Evolutionary conservation across 352 stramenopile species (phyloP).

Genomic region (Pythium utonaiense): DNA sequence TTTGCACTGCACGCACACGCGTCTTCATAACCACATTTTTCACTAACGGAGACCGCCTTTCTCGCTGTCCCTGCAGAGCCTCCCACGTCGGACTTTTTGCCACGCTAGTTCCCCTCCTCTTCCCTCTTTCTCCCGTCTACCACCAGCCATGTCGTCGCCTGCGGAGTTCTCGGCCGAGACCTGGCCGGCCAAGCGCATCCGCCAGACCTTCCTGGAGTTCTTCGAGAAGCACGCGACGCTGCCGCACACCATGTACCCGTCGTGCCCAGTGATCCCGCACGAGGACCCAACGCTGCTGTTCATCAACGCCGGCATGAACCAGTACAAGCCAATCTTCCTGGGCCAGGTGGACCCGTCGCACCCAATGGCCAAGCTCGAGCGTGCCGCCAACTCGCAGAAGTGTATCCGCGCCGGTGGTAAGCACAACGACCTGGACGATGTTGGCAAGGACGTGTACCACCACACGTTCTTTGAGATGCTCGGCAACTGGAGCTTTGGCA

Average conservation of each 20-base stretch:
- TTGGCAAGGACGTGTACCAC: conserved; percentile 98
- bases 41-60: too few species aligned
- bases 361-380: conserved; percentile 89
- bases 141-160: conserved; percentile 15
- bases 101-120: neutral
- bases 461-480: conserved; percentile 99
- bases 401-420: conserved; percentile 99
- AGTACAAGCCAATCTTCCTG: conserved; percentile 99
- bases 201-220: conserved; percentile 97
- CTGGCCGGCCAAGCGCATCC: conserved; percentile 95
- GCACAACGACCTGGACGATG: conserved; percentile 99
- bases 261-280: conserved; percentile 94
- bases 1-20: too few species aligned
- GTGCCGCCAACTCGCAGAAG: conserved; percentile 97
- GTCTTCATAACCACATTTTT: too few species aligned
- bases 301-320: conserved; percentile 99
- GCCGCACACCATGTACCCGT: conserved; percentile 94
- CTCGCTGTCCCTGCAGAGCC: too few species aligned
- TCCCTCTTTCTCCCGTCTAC: neutral
- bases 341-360: conserved; percentile 94
- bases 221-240: conserved; percentile 87
- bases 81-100: neutral
- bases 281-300: conserved; percentile 99
- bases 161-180: conserved; percentile 28
- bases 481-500: conserved; percentile 97